phyloP scores from a whole-genome alignment of 2,329 filamentous ascomycete genomes.

The Aspergillus tubingensis region DNA sequence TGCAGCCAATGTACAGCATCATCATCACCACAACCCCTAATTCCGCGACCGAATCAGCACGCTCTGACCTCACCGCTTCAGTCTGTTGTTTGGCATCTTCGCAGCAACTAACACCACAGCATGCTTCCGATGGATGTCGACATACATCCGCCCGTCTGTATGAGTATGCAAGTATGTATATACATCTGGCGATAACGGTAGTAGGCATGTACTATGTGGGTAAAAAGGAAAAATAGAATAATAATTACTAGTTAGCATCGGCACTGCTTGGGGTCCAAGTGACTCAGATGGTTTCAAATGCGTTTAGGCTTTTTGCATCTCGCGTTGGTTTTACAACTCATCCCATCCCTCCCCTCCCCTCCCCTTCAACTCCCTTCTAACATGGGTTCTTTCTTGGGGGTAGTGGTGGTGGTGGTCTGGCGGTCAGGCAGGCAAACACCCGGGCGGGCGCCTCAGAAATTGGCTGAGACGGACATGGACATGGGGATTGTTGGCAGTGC shows the following conservation, averaged over 20 bases:
- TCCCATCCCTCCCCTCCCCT: neutral
- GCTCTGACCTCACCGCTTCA: constrained; percentile 12
- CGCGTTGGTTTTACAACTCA: too few species aligned
- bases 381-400: neutral
- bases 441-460: neutral
- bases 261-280: too few species aligned
- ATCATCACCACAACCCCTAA: neutral
- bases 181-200: constrained; percentile 6
- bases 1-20: neutral
- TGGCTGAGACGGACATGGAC: neutral
- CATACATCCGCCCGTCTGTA: constrained; percentile 9
- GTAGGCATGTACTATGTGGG: neutral
- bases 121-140: constrained; percentile 11
- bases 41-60: neutral
- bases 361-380: neutral
- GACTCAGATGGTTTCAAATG: neutral
- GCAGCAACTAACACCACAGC: constrained; percentile 7
- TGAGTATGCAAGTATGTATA: constrained; percentile 1
- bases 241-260: too few species aligned
- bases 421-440: constrained; percentile 8
- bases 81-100: constrained; percentile 14
- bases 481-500: neutral
- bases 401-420: constrained; percentile 1
- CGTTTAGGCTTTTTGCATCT: constrained; percentile 1
- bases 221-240: neutral